Base-by-base conservation (phyloP, 108 stramenopile genomes). In the Bacterosira constricta region DNA sequence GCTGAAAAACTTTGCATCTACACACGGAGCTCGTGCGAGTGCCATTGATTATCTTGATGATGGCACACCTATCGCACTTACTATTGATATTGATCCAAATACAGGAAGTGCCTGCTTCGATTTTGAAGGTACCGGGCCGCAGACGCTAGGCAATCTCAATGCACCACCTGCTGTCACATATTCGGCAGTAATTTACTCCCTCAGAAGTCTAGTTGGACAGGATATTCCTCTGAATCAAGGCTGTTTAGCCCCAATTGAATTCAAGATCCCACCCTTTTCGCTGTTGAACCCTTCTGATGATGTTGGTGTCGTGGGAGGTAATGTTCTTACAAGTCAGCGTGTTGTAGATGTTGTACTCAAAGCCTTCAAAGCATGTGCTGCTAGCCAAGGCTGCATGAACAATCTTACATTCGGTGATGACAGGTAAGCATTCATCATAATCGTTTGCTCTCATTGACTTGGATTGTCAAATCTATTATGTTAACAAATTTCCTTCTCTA, bases 381-480 rank as follows among this genome's bases (percentile, higher is more conserved):
- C 98, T 6, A 96, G 94, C 72, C 99, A 99, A 80, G 99, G 99
- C 0, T 99, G 99, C 77, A 99, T 99, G 99, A 99, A 99, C 77
- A 99, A 99, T 72, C 85, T 99, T 25, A 99, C 99, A 4, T 98
- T 99, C 77, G 99, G 99, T 0, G 93, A 99, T 81, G 82, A 93
- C 7, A 67, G 86, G 26, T 96, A 98, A 71, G 98, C 97, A 13
- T 97, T 97, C 72, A 97, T 15, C 15, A n/a, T 36, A n/a, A n/a
- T 34, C 11, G 17, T 20, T 32, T 25, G 7, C 18, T 49, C 21
- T 18, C 17, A 47, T 18, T 1, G 46, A 47, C 6, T 23, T 4
- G 0, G 47, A 49, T 3, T 49, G 21, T 3, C 47, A 49, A 49
- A 49, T 25, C 46, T 47, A n/a, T n/a, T 20, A 49, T 1, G 10